Base-by-base conservation (phyloP, 148 eudicot species). In the Bassia scoparia region DNA sequence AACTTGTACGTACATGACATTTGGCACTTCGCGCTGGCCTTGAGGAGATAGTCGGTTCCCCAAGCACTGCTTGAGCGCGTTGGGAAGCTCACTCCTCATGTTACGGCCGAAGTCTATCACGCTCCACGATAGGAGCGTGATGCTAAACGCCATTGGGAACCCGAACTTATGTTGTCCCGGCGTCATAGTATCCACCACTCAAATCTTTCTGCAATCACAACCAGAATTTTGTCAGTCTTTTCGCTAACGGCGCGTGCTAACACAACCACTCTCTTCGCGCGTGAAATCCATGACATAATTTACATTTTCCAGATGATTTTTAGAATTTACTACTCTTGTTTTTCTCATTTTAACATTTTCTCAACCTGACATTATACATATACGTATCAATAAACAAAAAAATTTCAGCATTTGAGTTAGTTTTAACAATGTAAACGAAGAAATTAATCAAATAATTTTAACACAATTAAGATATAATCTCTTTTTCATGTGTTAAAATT, bases 81-180 rank as follows among this genome's bases (percentile, higher is more conserved):
- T 77, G 15, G 84, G 81, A 6, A 81, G 74, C 74, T 96, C 96
- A 3, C 83, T 23, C 20, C 87, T 86, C 96, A 95, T 87, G 81
- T 71, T 87, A 13, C 54, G 70, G 0, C 94, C 96, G 31, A 89
- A 92, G 58, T 96, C 99, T 7, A 96, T 88, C 37, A 96, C 78
- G 83, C 99, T 96, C 99, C 99, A 96, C 37, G 99, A 83, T 61
- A 96, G 68, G 84, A 96, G 68, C 38, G 99, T 96, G 43, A 87
- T 76, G 4, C 96, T 88, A 56, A 92, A 92, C 9, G 99, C 99
- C 99, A 92, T 92, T 64, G 99, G 99, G 48, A 96, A 92, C 1
- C 96, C 97, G 69, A 96, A 96, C 37, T 96, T 96, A 96, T 74
- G 80, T 96, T 96, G 75, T 96, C 99, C 0, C 99, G 10, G 99